A percentile compares a stretch with the other conserved stretches of the same genome.
These are phyloP conservation scores for Sugiyamaella smithiae DNA, from an alignment of 805 yeast genomes.

Conservation along the genomic window DNA sequence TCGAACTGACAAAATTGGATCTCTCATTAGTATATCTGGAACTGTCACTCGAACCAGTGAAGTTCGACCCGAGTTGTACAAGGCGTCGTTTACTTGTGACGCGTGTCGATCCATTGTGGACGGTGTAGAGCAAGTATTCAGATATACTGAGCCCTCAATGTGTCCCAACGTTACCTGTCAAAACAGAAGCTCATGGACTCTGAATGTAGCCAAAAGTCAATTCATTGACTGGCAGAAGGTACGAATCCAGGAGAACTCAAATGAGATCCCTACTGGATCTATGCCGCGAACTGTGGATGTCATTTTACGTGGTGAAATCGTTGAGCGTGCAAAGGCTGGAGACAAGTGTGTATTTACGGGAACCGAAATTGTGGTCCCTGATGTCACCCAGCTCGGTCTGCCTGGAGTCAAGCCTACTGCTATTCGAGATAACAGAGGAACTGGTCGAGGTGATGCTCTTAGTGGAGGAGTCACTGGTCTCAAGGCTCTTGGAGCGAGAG, in stretches of 20 bases:
- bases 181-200: conserved; percentile 81
- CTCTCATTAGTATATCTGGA: conserved; percentile 80
- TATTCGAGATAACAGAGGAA: conserved; percentile 60
- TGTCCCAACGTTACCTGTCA: conserved; percentile 88
- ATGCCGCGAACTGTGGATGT: conserved; percentile 98
- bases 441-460: conserved; percentile 62
- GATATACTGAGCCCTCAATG: conserved; percentile 89
- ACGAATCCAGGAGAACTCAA: conserved; percentile 93
- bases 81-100: conserved; percentile 86
- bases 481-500: conserved; percentile 88
- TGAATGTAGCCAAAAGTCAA: conserved; percentile 77
- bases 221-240: conserved; percentile 97
- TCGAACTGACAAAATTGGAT: conserved; percentile 84
- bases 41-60: conserved; percentile 96
- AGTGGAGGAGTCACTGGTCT: conserved; percentile 87
- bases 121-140: conserved; percentile 89
- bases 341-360: conserved; percentile 94
- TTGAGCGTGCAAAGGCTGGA: conserved; percentile 96
- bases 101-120: conserved; percentile 80
- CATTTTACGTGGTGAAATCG: conserved; percentile 87
- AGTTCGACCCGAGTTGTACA: conserved; percentile 89
- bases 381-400: conserved; percentile 85
- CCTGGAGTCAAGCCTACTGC: conserved; percentile 93
- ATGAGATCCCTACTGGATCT: conserved; percentile 95
- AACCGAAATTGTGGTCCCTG: conserved; percentile 91